These are phyloP conservation scores for Salix caprea DNA, from an alignment of 345 rosid genomes.

Conservation along the genomic window DNA sequence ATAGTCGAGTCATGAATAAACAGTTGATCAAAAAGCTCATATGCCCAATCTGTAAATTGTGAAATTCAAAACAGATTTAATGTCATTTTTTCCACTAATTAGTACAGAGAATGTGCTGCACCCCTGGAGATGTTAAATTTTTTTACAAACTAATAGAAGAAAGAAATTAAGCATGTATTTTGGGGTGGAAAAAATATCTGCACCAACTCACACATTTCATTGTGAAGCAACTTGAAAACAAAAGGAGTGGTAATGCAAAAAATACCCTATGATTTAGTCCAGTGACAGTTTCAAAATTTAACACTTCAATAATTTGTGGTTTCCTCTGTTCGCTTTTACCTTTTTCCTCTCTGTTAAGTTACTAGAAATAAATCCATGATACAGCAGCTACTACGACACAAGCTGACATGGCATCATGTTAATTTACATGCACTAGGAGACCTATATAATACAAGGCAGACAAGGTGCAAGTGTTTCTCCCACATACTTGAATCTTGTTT, in stretches of 20 bases:
- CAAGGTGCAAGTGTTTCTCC: not conserved
- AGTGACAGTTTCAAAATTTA: not conserved
- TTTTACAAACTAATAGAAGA: not conserved
- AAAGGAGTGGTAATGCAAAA: not conserved
- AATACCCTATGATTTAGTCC: not conserved
- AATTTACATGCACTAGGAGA: not conserved
- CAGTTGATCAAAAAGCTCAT: not conserved
- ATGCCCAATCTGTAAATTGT: not conserved
- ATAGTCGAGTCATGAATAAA: not conserved
- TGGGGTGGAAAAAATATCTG: not conserved
- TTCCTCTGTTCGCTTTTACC: not conserved
- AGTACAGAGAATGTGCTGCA: not conserved
- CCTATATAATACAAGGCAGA: not conserved
- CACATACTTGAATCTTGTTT: not conserved
- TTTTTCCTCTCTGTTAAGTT: not conserved
- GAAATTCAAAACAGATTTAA: not conserved
- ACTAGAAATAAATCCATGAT: not conserved
- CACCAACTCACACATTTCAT: not conserved
- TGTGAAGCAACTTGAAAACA: not conserved
- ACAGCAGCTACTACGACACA: not conserved
- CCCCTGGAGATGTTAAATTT: not conserved
- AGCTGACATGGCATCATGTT: not conserved
- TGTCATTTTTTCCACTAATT: not conserved
- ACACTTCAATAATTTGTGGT: not conserved
- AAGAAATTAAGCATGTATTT: not conserved